phyloP scores from a whole-genome alignment of 2,329 filamentous ascomycete species.

The Fusarium odoratissimum region DNA sequence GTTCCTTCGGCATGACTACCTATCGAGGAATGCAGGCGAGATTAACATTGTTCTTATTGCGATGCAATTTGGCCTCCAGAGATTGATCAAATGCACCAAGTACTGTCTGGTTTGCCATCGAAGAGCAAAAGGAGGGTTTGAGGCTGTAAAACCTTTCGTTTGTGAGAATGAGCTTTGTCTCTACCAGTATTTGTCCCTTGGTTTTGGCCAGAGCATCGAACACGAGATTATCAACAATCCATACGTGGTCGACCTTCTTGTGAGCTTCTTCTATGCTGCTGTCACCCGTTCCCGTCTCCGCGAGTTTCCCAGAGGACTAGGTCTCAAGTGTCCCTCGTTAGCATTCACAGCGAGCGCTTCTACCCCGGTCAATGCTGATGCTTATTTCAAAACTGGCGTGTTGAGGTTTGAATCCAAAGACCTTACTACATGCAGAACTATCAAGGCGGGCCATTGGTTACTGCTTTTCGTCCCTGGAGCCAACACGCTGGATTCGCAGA shows the following conservation, averaged over 20 bases:
- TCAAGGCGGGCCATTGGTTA: conserved; percentile 33
- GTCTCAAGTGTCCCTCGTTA: conserved; percentile 49
- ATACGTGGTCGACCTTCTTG: conserved; percentile 83
- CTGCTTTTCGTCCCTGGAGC: conserved; percentile 19
- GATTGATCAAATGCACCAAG: conserved; percentile 83
- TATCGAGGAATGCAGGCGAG: conserved; percentile 46
- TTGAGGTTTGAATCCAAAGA: conserved; percentile 28
- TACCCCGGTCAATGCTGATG: conserved; percentile 14
- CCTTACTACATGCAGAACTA: conserved; percentile 25
- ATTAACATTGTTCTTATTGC: conserved; percentile 66
- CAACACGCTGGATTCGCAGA: neutral
- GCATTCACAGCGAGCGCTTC: neutral
- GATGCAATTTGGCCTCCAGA: conserved; percentile 82
- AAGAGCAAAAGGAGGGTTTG: conserved; percentile 71
- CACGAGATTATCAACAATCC: conserved; percentile 84
- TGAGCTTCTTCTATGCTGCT: conserved; percentile 82
- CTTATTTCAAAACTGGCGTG: conserved; percentile 20
- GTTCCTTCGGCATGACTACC: conserved; percentile 47
- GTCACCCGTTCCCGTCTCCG: conserved; percentile 56
- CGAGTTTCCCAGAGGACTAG: conserved; percentile 58
- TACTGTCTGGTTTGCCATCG: conserved; percentile 89
- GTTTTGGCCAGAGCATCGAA: conserved; percentile 86
- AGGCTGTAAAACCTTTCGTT: conserved; percentile 81
- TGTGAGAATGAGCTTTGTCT: conserved; percentile 81
- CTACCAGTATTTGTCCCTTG: conserved; percentile 89